These are phyloP conservation scores for Gillenia trifoliata DNA, from an alignment of 306 rosid species.

Conservation along the genomic window DNA sequence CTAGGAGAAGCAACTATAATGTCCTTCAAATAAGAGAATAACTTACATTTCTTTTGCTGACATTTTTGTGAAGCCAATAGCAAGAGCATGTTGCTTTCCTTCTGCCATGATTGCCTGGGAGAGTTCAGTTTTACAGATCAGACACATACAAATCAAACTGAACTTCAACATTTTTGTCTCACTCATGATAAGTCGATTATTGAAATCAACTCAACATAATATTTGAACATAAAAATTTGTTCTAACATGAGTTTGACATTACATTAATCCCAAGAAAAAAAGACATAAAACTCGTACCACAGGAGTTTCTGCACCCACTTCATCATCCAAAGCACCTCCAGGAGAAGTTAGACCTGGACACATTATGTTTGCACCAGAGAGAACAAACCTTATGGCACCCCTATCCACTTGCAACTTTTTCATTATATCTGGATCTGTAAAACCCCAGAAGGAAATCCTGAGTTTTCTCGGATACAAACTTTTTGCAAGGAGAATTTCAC, in stretches of 20 bases:
- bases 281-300: conserved; percentile 60
- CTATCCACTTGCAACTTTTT: conserved; percentile 90
- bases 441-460: neutral
- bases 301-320: conserved; percentile 85
- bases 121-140: conserved; percentile 20
- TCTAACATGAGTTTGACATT: neutral
- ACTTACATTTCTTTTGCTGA: conserved; percentile 95
- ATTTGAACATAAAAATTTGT: too few species aligned
- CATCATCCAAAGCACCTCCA: conserved; percentile 85
- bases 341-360: conserved; percentile 99
- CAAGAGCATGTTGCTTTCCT: conserved; percentile 98
- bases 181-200: neutral
- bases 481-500: neutral
- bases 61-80: conserved; percentile 97
- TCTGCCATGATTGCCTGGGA: conserved; percentile 98
- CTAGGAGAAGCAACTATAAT: neutral
- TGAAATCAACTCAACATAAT: neutral
- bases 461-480: neutral
- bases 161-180: conserved; percentile 14
- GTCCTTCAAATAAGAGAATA: neutral
- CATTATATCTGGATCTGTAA: conserved; percentile 88
- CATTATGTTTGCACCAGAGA: conserved; percentile 98
- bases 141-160: conserved; percentile 7
- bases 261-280: neutral
- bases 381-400: conserved; percentile 90